These are phyloP conservation scores for Beauveria varroae DNA, from an alignment of 2,329 filamentous ascomycete genomes.

Conservation along the genomic window DNA sequence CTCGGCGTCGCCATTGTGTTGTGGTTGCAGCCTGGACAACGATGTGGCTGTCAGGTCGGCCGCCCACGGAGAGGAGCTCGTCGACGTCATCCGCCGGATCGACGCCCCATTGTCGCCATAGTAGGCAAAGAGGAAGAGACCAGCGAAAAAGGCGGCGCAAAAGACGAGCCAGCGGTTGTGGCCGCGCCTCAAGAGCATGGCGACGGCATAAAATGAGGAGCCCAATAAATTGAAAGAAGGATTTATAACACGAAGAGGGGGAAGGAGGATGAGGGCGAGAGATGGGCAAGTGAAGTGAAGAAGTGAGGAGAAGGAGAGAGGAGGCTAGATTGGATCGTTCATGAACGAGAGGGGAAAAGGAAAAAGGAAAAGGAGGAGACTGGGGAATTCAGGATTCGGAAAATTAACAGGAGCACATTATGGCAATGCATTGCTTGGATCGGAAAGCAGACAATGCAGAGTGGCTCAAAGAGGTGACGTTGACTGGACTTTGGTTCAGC, in stretches of 20 bases:
- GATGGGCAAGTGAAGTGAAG: too few species aligned
- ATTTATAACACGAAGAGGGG: background rate
- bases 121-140: background rate
- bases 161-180: slow-evolving; percentile 9
- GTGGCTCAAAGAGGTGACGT: too few species aligned
- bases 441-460: too few species aligned
- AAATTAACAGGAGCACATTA: too few species aligned
- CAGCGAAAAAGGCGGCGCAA: background rate
- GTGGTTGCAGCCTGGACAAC: background rate
- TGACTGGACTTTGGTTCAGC: too few species aligned
- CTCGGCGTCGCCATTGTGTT: slow-evolving; percentile 19
- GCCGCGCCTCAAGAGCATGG: slow-evolving; percentile 2
- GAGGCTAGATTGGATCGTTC: background rate
- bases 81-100: background rate
- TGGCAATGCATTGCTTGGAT: too few species aligned
- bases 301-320: background rate
- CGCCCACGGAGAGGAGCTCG: background rate
- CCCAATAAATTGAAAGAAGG: background rate
- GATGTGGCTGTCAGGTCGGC: background rate
- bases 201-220: background rate
- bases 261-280: background rate
- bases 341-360: background rate
- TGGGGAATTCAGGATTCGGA: background rate
- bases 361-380: background rate
- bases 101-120: background rate